Conservation (phyloP, 768 basidiomycete genomes). For the Antrodiella citrinella region DNA sequence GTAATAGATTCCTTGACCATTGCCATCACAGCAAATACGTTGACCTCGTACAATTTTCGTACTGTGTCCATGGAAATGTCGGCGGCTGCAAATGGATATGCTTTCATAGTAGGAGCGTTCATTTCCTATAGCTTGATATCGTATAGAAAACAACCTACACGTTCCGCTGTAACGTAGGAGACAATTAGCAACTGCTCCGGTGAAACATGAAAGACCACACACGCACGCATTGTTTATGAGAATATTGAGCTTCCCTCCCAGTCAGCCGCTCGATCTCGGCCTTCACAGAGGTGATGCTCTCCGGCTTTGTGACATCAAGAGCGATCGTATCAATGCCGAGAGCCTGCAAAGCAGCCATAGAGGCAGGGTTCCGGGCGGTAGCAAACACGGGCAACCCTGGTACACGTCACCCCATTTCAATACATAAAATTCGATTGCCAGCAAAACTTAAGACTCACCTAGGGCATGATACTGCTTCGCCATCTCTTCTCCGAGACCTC, state of each 20-base stretch:
- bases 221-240: conserved; percentile 2
- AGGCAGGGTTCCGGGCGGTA: neutral
- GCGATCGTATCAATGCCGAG: neutral
- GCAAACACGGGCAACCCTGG: neutral
- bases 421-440: too few relatives aligned
- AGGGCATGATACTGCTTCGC: neutral
- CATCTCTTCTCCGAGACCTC: neutral
- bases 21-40: neutral
- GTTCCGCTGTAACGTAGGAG: neutral
- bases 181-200: too few relatives aligned
- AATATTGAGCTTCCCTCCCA: neutral
- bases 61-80: neutral
- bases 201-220: neutral
- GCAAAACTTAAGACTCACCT: neutral
- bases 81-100: neutral
- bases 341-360: neutral
- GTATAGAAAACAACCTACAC: neutral
- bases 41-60: neutral
- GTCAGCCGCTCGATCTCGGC: neutral
- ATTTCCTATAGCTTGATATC: too few relatives aligned
- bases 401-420: too few relatives aligned
- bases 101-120: neutral
- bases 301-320: neutral
- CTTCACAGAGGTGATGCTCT: neutral
- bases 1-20: neutral